Evolutionary conservation across 2,329 filamentous ascomycete genomes (phyloP).

Genomic region (Colletotrichum falcatum): DNA sequence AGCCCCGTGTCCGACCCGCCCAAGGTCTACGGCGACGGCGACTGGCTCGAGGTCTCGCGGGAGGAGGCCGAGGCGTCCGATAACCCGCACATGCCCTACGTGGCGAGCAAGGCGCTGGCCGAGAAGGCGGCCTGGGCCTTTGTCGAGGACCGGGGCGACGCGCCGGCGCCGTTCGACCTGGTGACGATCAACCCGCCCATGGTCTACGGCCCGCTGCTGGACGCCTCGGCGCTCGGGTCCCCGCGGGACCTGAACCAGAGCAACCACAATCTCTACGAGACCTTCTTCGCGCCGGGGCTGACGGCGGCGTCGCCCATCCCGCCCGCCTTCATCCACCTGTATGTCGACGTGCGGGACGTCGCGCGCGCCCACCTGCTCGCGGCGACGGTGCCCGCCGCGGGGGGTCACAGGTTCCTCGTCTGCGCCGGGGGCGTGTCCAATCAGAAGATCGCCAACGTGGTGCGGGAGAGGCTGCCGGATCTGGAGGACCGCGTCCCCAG

Average conservation of each 20-base stretch:
- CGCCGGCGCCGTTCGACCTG: constrained; percentile 53
- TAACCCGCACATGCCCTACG: constrained; percentile 59
- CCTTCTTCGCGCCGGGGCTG: constrained; percentile 12
- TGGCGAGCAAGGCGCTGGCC: constrained; percentile 61
- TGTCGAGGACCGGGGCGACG: constrained; percentile 43
- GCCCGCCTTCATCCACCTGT: constrained; percentile 43
- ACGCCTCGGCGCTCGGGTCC: background rate
- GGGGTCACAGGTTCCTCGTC: constrained; percentile 45
- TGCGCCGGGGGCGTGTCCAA: constrained; percentile 41
- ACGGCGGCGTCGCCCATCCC: constrained; percentile 34
- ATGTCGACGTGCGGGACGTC: constrained; percentile 47
- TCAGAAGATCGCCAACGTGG: constrained; percentile 43
- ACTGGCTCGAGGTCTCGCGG: constrained; percentile 52
- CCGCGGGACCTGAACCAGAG: constrained; percentile 29
- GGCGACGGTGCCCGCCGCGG: constrained; percentile 43
- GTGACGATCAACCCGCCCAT: constrained; percentile 46
- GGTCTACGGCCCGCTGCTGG: constrained; percentile 35
- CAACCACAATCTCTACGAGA: constrained; percentile 29
- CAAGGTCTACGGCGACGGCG: constrained; percentile 58
- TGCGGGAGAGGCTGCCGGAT: constrained; percentile 41
- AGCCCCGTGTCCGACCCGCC: constrained; percentile 52
- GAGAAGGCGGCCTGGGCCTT: constrained; percentile 50
- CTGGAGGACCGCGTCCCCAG: constrained; percentile 42
- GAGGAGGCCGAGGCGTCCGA: constrained; percentile 9
- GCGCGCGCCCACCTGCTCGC: constrained; percentile 46